Percentiles rank a stretch among this genome's conserved stretches.
These are phyloP conservation scores for Rhodotorula toruloides DNA, from an alignment of 768 basidiomycete species.

Conservation along the genomic window DNA sequence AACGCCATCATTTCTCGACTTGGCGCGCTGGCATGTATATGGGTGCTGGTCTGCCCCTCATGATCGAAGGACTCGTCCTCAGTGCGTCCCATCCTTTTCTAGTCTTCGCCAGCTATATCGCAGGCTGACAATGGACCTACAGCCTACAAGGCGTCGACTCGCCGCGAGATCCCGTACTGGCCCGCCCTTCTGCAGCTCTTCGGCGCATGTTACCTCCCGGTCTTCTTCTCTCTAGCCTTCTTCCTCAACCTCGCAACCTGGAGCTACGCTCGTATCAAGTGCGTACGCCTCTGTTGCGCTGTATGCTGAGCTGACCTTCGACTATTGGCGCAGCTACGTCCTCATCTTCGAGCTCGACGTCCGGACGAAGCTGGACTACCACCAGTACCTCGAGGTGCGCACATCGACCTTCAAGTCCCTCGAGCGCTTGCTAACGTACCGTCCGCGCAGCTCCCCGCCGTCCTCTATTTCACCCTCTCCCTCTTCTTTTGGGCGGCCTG, in stretches of 20 bases:
- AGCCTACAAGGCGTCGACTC: constrained; percentile 34
- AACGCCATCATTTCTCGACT: constrained; percentile 36
- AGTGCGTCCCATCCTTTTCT: too few relatives aligned
- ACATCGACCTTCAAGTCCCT: background rate
- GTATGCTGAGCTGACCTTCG: background rate
- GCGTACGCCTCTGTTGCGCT: constrained; percentile 48
- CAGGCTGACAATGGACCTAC: too few relatives aligned
- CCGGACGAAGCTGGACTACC: constrained; percentile 64
- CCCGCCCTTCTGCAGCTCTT: constrained; percentile 72
- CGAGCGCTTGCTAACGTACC: background rate
- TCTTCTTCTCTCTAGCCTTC: constrained; percentile 68
- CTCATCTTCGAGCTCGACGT: constrained; percentile 64
- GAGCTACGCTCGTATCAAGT: constrained; percentile 73
- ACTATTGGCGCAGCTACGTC: background rate
- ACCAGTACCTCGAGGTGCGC: constrained; percentile 63
- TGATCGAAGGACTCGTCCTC: constrained; percentile 38
- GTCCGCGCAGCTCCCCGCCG: constrained; percentile 62
- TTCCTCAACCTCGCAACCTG: constrained; percentile 79
- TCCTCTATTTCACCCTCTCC: constrained; percentile 66
- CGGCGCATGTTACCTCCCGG: constrained; percentile 64
- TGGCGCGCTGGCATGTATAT: constrained; percentile 39
- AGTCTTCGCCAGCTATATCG: too few relatives aligned
- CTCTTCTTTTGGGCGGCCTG: constrained; percentile 85
- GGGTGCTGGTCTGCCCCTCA: constrained; percentile 26
- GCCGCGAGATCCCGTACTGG: constrained; percentile 59